phyloP scores from a whole-genome alignment of 164 flowering plant genomes.

The Tinospora cordifolia region DNA sequence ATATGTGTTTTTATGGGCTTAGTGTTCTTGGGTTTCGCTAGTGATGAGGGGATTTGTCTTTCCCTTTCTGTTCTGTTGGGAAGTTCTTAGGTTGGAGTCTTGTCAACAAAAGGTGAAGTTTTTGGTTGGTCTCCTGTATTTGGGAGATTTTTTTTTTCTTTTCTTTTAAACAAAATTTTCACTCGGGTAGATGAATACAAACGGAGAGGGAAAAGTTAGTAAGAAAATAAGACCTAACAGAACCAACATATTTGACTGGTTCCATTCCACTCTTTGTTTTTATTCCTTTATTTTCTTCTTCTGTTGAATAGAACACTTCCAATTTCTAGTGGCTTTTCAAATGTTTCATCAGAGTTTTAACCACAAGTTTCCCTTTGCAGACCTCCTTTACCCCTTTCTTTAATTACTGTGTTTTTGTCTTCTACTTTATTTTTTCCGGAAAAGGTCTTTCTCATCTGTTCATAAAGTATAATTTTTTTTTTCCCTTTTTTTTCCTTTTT shows the following conservation, averaged over 20 bases:
- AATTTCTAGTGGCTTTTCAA: not conserved
- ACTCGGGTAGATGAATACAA: not conserved
- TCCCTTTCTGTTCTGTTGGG: too few relatives aligned
- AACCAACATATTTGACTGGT: slow-evolving; percentile 10
- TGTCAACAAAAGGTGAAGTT: slow-evolving; percentile 25
- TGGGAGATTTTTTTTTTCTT: slow-evolving; percentile 10
- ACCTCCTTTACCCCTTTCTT: not conserved
- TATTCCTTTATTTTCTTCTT: slow-evolving; percentile 3
- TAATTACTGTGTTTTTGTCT: not conserved
- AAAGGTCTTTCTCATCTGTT: not conserved
- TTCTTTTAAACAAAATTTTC: slow-evolving; percentile 10
- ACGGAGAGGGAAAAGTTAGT: slow-evolving; percentile 2
- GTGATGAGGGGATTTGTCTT: slow-evolving; percentile 32
- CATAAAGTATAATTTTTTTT: not conserved
- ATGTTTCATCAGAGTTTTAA: not conserved
- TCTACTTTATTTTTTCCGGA: not conserved
- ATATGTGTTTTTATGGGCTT: slow-evolving; percentile 16
- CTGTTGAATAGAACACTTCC: not conserved
- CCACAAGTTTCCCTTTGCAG: not conserved
- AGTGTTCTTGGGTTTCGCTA: slow-evolving; percentile 7
- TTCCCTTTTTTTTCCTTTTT: not conserved
- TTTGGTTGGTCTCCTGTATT: slow-evolving; percentile 3
- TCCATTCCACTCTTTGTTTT: slow-evolving; percentile 9
- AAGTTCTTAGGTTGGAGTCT: slow-evolving; percentile 29
- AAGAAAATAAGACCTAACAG: slow-evolving; percentile 6